Base-by-base conservation (phyloP, 257 asterid genomes). In the Fraxinus cuspidata region DNA sequence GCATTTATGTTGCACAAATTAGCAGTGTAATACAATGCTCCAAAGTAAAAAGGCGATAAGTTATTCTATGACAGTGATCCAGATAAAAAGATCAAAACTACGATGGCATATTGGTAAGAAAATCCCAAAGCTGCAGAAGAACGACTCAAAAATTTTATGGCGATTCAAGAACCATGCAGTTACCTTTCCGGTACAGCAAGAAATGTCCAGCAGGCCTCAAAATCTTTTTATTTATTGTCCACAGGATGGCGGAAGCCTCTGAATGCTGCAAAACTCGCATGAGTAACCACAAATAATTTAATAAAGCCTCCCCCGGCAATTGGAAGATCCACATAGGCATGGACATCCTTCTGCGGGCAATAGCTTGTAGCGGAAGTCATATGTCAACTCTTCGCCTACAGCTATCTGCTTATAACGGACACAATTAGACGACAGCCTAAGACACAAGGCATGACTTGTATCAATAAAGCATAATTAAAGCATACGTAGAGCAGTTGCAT, bases 301-400 rank as follows among this genome's bases (percentile, higher is more conserved):
- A 77, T 81, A 86, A 44, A 96, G 96, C 77, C 96, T 88, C 79
- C 99, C 99, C 85, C 92, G 87, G 89, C 99, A 96, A 81, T 77
- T 89, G 32, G 99, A 86, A 83, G 97, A 85, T 78, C 97, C 96
- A 81, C 99, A 93, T 3, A 93, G 89, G 78, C 99, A 93, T 21
- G 87, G 85, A 73, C 85, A 80, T 28, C 97, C 99, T 83, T 89
- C 91, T 79, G 92, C 97, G 1, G 84, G 79, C 80, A 84, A 81
- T 49, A 79, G 81, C 88, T 93, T 90, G 87, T 93, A 96, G 16
- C 86, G 90, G 73, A 85, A 93, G 84, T 93, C 88, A 66, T 86
- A 93, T 0, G 97, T 93, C 84, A 96, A 79, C 81, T 96, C 99
- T 85, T 92, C 99, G 8, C 98, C 97, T 67, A 85, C 72, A 70